Evolutionary conservation across 768 basidiomycete genomes (phyloP).

Genomic region (Tulasnella calospora): DNA sequence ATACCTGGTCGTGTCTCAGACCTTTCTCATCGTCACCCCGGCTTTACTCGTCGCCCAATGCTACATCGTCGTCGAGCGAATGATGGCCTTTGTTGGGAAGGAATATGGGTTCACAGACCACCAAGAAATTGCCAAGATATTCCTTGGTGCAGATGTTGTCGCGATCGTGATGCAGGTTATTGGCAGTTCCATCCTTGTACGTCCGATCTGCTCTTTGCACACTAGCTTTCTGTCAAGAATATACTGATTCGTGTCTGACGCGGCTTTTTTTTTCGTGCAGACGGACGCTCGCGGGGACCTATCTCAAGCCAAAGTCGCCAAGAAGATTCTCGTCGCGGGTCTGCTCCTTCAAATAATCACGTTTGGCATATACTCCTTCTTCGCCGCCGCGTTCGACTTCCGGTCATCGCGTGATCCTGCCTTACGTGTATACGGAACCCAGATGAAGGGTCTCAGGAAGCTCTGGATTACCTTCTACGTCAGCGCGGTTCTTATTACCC

Average conservation of each 20-base stretch:
- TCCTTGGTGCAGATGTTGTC: slow-evolving; percentile 25
- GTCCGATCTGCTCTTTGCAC: neutral
- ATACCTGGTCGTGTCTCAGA: slow-evolving; percentile 11
- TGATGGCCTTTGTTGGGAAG: slow-evolving; percentile 26
- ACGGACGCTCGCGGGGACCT: neutral
- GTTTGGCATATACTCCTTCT: slow-evolving; percentile 19
- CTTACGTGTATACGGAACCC: neutral
- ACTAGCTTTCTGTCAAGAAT: neutral
- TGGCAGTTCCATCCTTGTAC: slow-evolving; percentile 11
- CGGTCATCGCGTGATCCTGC: neutral
- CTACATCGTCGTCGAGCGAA: slow-evolving; percentile 27
- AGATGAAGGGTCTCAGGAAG: slow-evolving; percentile 14
- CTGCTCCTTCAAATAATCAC: slow-evolving; percentile 25
- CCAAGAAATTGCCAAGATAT: slow-evolving; percentile 25
- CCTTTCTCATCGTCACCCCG: slow-evolving; percentile 24
- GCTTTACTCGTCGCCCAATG: slow-evolving; percentile 27
- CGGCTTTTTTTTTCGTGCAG: slow-evolving; percentile 13
- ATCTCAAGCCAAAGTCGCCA: neutral
- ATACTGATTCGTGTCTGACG: neutral
- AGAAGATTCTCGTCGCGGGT: slow-evolving; percentile 26
- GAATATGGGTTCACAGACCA: slow-evolving; percentile 17
- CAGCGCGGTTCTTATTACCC: slow-evolving; percentile 19
- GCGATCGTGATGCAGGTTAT: slow-evolving; percentile 25
- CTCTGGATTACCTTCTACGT: slow-evolving; percentile 27
- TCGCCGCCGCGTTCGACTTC: slow-evolving; percentile 21